Evolutionary conservation across 2,329 filamentous ascomycete genomes (phyloP).

Genomic region (Colletotrichum sansevieriae): DNA sequence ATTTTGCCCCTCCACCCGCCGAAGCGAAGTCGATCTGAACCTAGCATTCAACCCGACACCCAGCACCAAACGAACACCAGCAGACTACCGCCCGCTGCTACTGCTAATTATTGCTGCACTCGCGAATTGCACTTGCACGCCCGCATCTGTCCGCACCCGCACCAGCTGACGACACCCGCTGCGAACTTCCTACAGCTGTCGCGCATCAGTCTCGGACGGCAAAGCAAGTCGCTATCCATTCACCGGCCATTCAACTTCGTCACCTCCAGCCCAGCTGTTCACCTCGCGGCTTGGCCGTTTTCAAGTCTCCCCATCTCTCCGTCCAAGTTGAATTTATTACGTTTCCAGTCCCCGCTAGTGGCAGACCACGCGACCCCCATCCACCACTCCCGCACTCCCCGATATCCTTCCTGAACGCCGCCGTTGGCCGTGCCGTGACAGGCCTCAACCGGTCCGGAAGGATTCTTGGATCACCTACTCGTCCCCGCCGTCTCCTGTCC

Average conservation of each 20-base stretch:
- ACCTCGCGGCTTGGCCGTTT: slow-evolving; percentile 13
- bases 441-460: slow-evolving; percentile 29
- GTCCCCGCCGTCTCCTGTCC: not conserved
- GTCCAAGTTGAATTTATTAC: slow-evolving; percentile 25
- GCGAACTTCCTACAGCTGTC: slow-evolving; percentile 13
- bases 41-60: slow-evolving; percentile 7
- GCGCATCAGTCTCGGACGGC: not conserved
- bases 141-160: not conserved
- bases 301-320: not conserved
- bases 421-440: slow-evolving; percentile 31
- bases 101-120: too few relatives aligned
- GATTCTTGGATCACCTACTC: slow-evolving; percentile 10
- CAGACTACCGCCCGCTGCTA: not conserved
- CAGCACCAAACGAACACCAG: not conserved
- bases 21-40: slow-evolving; percentile 25
- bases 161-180: slow-evolving; percentile 29
- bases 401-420: slow-evolving; percentile 4
- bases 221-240: not conserved
- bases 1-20: slow-evolving; percentile 35
- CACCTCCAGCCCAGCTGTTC: not conserved
- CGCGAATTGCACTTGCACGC: too few relatives aligned
- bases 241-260: slow-evolving; percentile 1
- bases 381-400: slow-evolving; percentile 13
- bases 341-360: slow-evolving; percentile 18
- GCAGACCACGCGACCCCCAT: slow-evolving; percentile 5